Conservation (phyloP, 2,329 filamentous ascomycete genomes). For the Aaosphaeria arxii region DNA sequence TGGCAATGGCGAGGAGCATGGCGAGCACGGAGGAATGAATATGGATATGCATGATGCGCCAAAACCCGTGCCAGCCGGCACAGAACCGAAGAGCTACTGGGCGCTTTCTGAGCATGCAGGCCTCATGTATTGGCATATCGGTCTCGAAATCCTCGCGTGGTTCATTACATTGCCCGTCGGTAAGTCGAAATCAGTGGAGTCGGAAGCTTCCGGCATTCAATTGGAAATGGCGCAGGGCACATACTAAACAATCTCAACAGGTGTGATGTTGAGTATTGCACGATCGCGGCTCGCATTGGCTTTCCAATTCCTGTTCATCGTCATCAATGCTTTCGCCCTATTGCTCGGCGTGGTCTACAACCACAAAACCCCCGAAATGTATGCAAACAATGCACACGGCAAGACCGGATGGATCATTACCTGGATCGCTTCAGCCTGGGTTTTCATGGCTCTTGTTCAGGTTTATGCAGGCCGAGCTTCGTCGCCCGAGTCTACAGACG, state of each 20-base stretch:
- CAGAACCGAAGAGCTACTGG: slow-evolving; percentile 56
- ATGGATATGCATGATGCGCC: slow-evolving; percentile 19
- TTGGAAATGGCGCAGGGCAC: too few relatives aligned
- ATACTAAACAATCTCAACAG: slow-evolving; percentile 41
- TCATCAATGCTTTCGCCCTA: slow-evolving; percentile 40
- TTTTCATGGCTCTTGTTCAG: slow-evolving; percentile 64
- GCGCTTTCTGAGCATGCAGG: slow-evolving; percentile 51
- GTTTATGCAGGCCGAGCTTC: slow-evolving; percentile 51
- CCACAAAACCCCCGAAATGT: slow-evolving; percentile 77
- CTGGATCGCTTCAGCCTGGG: slow-evolving; percentile 68
- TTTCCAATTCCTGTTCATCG: slow-evolving; percentile 58
- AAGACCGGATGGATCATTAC: slow-evolving; percentile 84
- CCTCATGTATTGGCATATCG: slow-evolving; percentile 68
- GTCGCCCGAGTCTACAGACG: slow-evolving; percentile 9
- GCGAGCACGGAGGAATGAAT: slow-evolving; percentile 19
- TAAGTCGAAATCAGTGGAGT: slow-evolving; percentile 41
- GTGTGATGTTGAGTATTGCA: slow-evolving; percentile 81
- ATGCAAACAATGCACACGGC: slow-evolving; percentile 83
- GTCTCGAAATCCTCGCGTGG: slow-evolving; percentile 69
- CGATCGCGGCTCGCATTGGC: slow-evolving; percentile 71
- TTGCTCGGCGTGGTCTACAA: slow-evolving; percentile 60
- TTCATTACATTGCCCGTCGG: slow-evolving; percentile 69
- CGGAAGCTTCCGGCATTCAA: too few relatives aligned
- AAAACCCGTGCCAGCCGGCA: slow-evolving; percentile 11
- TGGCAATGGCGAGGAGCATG: slow-evolving; percentile 32